A percentile compares a stretch with the other conserved stretches of the same genome.
Evolutionary conservation across 345 rosid genomes (phyloP).

Genomic region (Hibiscus tridactylites): DNA sequence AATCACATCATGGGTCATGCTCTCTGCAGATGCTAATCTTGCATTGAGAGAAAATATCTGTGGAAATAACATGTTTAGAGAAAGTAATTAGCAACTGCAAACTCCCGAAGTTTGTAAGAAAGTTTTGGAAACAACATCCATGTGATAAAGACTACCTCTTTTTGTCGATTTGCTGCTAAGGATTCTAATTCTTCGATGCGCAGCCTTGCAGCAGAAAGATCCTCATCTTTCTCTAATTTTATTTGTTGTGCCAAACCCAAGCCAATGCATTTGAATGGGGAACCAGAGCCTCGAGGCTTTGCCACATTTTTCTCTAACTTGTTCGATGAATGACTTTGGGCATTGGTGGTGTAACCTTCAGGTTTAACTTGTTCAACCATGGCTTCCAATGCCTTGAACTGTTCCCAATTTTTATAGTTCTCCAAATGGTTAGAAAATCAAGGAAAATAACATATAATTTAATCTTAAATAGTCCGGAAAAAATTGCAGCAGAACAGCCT

Average conservation of each 20-base stretch:
- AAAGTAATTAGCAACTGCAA: neutral
- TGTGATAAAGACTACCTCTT: conserved; percentile 47
- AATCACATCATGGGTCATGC: conserved; percentile 96
- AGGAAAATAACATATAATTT: neutral
- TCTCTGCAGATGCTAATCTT: conserved; percentile 82
- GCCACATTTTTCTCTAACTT: conserved; percentile 54
- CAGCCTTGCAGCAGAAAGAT: conserved; percentile 58
- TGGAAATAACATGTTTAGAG: conserved; percentile 5
- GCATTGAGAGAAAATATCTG: conserved; percentile 85
- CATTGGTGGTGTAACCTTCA: conserved; percentile 43
- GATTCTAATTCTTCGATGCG: conserved; percentile 86
- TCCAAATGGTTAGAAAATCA: neutral
- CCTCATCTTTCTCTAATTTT: conserved; percentile 83
- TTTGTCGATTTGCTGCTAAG: conserved; percentile 58
- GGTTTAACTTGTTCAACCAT: conserved; percentile 87
- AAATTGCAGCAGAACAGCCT: conserved; percentile 2
- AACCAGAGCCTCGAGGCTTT: conserved; percentile 74
- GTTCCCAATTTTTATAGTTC: conserved; percentile 14
- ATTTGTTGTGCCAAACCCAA: conserved; percentile 78
- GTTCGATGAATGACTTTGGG: conserved; percentile 39
- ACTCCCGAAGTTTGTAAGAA: neutral
- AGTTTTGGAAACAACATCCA: no score
- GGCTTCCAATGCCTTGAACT: conserved; percentile 81
- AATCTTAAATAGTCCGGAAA: neutral
- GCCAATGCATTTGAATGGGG: conserved; percentile 97